Base-by-base conservation (phyloP, 2,329 filamentous ascomycete species). In the Chaetomium sp. region DNA sequence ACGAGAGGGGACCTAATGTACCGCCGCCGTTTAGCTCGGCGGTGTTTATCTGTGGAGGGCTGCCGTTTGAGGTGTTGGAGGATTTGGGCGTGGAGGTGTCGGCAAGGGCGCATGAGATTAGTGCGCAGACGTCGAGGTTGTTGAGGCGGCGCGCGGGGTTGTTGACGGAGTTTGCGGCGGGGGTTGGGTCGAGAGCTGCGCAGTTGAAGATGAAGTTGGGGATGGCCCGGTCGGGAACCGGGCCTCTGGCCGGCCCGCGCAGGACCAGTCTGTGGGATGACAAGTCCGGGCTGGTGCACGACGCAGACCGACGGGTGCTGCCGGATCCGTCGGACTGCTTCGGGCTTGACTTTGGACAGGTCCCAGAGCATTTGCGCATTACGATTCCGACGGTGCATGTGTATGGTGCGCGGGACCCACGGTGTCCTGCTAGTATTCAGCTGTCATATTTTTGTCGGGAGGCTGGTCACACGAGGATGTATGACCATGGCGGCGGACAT, bases 41-140 rank as follows among this genome's bases (percentile, higher is more conserved):
- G 49, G 61, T 74, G 38, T 75, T 75, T 61, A 64, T 75, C 45
- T 71, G 71, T 56, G 72, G 72, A 34, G 68, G 67, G 6, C 46
- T 75, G 40, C 67, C 72, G 8, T 64, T 74, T 34, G 55, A 59
- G 5, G 64, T 65, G 27, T 62, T 73, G 1, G 68, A 67, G 42
- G 68, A 71, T 37, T 64, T 75, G 5, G 70, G 68, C 6, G 62
- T 72, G 2, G 54, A 58, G 2, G 65, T 74, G 1, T 61, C 71
- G 8, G 57, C 61, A 6, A 59, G 62, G 27, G 71, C 71, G 5
- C 62, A 67, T 34, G 66, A 65, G 2, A 54, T 71, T 14, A 66
- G 68, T 55, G 59, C 61, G 6, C 54, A 56, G 52, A 68, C 68
- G 2, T 43, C 42, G 27, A 27, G 6, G 12, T 59, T 64, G 32